Conservation (phyloP, 2,329 filamentous ascomycete species). For the Fusarium praegraminearum region DNA sequence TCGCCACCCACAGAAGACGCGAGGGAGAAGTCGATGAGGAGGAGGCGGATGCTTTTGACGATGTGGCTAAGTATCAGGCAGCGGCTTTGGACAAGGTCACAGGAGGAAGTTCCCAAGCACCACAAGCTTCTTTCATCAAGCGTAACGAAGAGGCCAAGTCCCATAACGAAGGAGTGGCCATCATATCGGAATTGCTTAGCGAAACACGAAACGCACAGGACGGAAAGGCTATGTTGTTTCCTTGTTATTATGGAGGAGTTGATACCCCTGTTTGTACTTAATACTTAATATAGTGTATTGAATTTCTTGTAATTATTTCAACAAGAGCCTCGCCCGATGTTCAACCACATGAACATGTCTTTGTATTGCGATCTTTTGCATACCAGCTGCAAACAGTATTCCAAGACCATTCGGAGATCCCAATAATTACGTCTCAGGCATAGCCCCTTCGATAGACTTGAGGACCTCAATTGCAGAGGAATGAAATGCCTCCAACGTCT, state of each 20-base stretch:
- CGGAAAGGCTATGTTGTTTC: slow-evolving; percentile 15
- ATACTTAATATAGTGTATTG: neutral
- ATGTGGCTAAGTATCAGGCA: neutral
- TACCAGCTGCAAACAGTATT: neutral
- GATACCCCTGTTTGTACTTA: slow-evolving; percentile 21
- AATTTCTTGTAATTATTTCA: neutral
- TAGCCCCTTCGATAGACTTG: neutral
- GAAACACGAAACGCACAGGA: neutral
- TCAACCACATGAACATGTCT: too few species aligned
- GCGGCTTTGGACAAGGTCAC: neutral
- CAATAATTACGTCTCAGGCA: neutral
- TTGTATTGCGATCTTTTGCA: neutral
- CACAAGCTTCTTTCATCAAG: neutral
- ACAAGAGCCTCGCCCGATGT: neutral
- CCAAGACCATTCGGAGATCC: too few species aligned
- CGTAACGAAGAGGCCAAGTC: neutral
- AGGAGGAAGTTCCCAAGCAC: neutral
- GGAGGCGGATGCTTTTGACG: slow-evolving; percentile 21
- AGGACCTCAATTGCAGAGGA: neutral
- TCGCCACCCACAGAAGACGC: slow-evolving; percentile 14
- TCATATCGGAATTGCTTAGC: neutral
- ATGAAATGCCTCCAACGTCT: neutral
- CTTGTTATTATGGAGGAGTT: slow-evolving; percentile 24
- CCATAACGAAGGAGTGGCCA: neutral
- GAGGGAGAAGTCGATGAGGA: slow-evolving; percentile 7